Evolutionary conservation across 169 alveolate species (phyloP), one percentile per base, ranked within the genome.

Genomic region (Plasmodium relictum): DNA sequence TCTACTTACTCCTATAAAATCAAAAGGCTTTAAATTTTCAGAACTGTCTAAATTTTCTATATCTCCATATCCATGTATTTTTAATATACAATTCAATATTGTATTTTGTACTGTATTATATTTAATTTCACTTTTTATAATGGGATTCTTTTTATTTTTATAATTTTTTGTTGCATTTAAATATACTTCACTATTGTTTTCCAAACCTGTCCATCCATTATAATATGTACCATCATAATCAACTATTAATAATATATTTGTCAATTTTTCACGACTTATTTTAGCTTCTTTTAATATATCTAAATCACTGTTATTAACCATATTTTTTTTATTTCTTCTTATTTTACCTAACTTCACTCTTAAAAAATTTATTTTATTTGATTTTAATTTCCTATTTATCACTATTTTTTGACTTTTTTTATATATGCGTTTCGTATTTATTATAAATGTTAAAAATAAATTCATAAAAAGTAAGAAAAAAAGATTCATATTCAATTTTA

Each of bases 1-100:
- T 63, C 96, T 88, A 83, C 96, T 94, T 16, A 94, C 90, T 2
- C 95, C 89, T 18, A 94, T 87, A 41, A 94, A 89, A n/a, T 94
- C 65, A 31, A 94, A 94, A 3, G 92, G 85, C 48, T 87, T 74
- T 10, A 39, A 65, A 58, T 48, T 3, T 16, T 56, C 73, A 74
- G 4, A 26, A 54, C 9, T 14, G 6, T 54, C 31, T 45, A 42
- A 80, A 20, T 76, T 80, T 6, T 37, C 2, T 20, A 91, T 58
- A 0, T 92, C 65, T 66, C 80, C 65, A 61, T 93, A 93, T 4
- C 95, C 95, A 50, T 93, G 96, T 44, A 93, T 66, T 18, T 74
- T 48, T 39, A 93, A 71, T n/a, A 93, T 52, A n/a, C 94, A 89
- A 65, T 92, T 66, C 22, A 92, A 50, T 31, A 93, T 37, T 18